phyloP scores from a whole-genome alignment of 2,329 filamentous ascomycete genomes.

The Exophiala xenobiotica region DNA sequence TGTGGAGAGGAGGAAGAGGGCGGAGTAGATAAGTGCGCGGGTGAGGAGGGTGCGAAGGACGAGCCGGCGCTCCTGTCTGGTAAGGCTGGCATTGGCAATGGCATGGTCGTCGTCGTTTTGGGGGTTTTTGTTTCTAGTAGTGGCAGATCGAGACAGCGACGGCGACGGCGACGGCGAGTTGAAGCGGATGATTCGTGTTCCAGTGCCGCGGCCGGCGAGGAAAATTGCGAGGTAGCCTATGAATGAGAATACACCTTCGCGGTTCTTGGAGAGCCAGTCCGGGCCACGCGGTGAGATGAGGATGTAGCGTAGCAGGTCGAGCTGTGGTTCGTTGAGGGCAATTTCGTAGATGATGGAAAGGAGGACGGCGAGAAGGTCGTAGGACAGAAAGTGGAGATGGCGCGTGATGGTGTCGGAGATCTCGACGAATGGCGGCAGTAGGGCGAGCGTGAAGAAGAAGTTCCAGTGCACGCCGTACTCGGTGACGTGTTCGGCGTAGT shows the following conservation, averaged over 20 bases:
- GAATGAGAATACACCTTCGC: slow-evolving; percentile 95
- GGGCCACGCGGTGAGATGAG: slow-evolving; percentile 72
- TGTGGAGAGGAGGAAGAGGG: slow-evolving; percentile 68
- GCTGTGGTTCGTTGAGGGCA: slow-evolving; percentile 68
- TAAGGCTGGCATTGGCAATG: not conserved
- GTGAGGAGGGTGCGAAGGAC: slow-evolving; percentile 17
- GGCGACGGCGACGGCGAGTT: not conserved
- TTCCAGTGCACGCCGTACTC: slow-evolving; percentile 99
- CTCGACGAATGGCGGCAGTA: slow-evolving; percentile 85
- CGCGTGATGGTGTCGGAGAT: slow-evolving; percentile 66
- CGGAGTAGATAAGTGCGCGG: slow-evolving; percentile 57
- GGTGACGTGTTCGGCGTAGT: slow-evolving; percentile 95
- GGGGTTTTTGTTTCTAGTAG: slow-evolving; percentile 1
- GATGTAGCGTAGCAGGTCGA: slow-evolving; percentile 78
- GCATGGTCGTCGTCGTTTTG: too few relatives aligned
- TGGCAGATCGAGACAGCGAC: not conserved
- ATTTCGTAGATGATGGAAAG: slow-evolving; percentile 72
- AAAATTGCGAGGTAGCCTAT: slow-evolving; percentile 93
- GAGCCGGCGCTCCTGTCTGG: slow-evolving; percentile 17
- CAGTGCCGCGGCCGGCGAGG: slow-evolving; percentile 79
- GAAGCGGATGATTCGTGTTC: slow-evolving; percentile 66
- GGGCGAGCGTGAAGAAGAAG: slow-evolving; percentile 94
- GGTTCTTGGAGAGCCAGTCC: slow-evolving; percentile 81
- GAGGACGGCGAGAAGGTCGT: slow-evolving; percentile 69
- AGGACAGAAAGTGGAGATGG: slow-evolving; percentile 67